Base-by-base conservation (phyloP, 2,329 filamentous ascomycete species). In the Aspergillus vadensis region DNA sequence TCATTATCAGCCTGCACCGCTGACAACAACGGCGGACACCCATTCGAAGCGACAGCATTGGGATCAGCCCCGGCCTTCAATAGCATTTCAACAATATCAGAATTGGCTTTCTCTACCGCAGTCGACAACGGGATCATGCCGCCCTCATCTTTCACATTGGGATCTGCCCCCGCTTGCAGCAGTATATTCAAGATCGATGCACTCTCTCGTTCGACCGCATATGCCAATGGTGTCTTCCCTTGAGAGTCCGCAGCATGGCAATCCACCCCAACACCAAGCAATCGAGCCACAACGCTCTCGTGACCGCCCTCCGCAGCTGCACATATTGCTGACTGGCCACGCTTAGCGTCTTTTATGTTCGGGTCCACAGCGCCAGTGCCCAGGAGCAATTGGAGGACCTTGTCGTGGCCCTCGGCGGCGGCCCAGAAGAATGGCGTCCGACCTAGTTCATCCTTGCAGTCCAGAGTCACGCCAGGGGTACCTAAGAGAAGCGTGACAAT, bases 351-450 rank as follows among this genome's bases (percentile, higher is more conserved):
- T 32, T 50, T 53, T 15, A 53, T 49, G 19, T 67, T 66, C 4
- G 62, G 53, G 15, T 69, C 63, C 9, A 60, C 51, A 0, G 50
- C 19, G 7, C 63, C 60, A 6, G 51, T 65, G 25, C 64, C 68
- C 14, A 71, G 59, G 17, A 70, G 54, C n/a, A 69, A 39, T 23
- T 63, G 57, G 3, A 68, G 44, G 12, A 71, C 64, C 10, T 61
- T 65, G 39, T 62, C 63, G 36, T 69, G 64, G 7, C 70, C 70
- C 5, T 62, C 57, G 9, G 61, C 61, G n/a, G 70, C 67, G 10
- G 70, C 70, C 60, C 58, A 64, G 1, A 63, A 65, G 39, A 72
- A 63, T 8, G 70, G 63, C 14, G 59, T 70, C 17, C 68, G 66
- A 19, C 58, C 61, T 7, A 63, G 17, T 23, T 64, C 56, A 32